Conservation (phyloP, 1,284 basidiomycete genomes). For the Sanghuangporus sanghuang region DNA sequence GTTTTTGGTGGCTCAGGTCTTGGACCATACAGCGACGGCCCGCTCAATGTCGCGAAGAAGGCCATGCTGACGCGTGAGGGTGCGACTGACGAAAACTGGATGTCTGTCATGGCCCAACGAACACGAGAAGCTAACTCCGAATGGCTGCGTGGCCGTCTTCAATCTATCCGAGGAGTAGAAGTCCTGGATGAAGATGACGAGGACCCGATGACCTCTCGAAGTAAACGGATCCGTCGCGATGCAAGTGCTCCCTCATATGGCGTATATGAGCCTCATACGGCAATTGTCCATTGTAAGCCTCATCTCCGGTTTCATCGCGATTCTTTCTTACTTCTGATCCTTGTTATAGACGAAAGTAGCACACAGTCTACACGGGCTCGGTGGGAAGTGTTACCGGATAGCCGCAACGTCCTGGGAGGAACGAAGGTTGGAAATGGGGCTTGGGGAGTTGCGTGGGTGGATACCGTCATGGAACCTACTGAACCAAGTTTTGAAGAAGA, state of each 20-base stretch:
- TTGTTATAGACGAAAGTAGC: constrained; percentile 53
- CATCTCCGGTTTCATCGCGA: constrained; percentile 11
- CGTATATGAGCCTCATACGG: constrained; percentile 70
- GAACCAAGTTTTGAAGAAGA: constrained; percentile 18
- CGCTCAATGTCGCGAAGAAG: constrained; percentile 73
- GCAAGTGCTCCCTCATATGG: constrained; percentile 40
- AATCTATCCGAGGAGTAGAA: constrained; percentile 44
- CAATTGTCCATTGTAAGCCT: constrained; percentile 59
- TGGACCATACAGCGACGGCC: constrained; percentile 82
- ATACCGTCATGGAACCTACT: constrained; percentile 59
- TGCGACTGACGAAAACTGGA: constrained; percentile 85
- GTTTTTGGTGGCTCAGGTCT: constrained; percentile 78
- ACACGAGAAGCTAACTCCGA: constrained; percentile 58
- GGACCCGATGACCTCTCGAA: constrained; percentile 23
- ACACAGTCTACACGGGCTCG: constrained; percentile 62
- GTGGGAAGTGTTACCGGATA: constrained; percentile 55
- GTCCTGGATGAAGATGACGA: constrained; percentile 21
- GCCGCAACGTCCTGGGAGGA: constrained; percentile 53
- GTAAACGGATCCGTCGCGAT: constrained; percentile 30
- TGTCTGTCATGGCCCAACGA: constrained; percentile 69
- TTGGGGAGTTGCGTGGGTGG: constrained; percentile 75
- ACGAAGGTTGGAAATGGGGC: constrained; percentile 69
- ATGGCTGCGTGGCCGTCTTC: constrained; percentile 57
- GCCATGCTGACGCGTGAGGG: constrained; percentile 66
- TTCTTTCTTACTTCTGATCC: constrained; percentile 12